phyloP scores from a whole-genome alignment of 169 alveolate species.

The Plasmodium inui region DNA sequence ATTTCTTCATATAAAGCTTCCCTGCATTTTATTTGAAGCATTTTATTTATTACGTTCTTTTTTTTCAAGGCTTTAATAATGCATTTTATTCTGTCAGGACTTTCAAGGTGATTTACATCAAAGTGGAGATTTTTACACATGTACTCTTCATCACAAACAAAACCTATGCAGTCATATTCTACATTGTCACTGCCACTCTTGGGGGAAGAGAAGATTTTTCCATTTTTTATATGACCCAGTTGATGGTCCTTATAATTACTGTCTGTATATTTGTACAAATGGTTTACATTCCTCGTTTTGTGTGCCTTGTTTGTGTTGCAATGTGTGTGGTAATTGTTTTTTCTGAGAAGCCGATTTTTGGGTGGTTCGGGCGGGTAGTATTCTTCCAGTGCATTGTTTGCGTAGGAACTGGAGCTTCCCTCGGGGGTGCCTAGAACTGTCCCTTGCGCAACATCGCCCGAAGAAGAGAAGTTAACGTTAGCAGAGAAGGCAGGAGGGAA shows the following conservation, averaged over 20 bases:
- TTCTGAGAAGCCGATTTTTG: not conserved
- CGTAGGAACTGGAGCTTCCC: not conserved
- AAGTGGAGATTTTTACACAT: slow-evolving; percentile 42
- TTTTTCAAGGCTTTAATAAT: slow-evolving; percentile 50
- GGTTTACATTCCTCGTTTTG: not conserved
- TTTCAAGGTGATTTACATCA: slow-evolving; percentile 53
- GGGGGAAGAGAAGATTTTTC: not conserved
- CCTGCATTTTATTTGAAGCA: slow-evolving; percentile 67
- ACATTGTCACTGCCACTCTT: not conserved
- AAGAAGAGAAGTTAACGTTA: not conserved
- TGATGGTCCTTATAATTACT: not conserved
- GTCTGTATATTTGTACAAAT: not conserved
- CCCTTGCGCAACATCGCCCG: not conserved
- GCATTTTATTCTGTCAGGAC: slow-evolving; percentile 41
- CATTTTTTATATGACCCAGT: not conserved
- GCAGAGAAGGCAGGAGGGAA: not conserved
- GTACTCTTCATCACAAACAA: slow-evolving; percentile 60
- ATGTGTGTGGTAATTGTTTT: not conserved
- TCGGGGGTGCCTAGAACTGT: not conserved
- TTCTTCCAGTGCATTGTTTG: not conserved
- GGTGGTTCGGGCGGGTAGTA: not conserved
- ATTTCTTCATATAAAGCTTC: slow-evolving; percentile 60
- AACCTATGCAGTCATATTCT: slow-evolving; percentile 67
- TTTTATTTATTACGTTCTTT: slow-evolving; percentile 61
- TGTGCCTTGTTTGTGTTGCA: not conserved